Base-by-base conservation (phyloP, 2,329 filamentous ascomycete genomes). In the Chaetoscypha palmicola region DNA sequence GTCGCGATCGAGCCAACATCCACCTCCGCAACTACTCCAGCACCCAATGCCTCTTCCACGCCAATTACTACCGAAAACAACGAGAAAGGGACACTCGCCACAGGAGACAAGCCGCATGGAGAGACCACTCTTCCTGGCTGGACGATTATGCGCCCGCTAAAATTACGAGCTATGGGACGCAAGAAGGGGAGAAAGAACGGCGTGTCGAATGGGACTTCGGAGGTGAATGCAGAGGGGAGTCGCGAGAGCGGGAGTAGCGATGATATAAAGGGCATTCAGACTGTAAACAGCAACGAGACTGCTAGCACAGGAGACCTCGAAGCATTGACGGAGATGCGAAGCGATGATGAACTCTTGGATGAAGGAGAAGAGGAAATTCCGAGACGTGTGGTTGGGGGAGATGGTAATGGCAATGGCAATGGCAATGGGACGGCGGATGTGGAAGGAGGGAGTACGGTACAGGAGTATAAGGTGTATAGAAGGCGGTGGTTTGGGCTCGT, bases 401-500 rank as follows among this genome's bases (percentile, higher is more conserved):
- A 34, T 16, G 40, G 38, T 12, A 33, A 34, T 24, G 46, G 23
- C 5, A 42, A 34, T 5, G 30, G 34, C 10, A 38, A 35, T 16
- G 38, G 35, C 8, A 32, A 34, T 23, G 46, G 26, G 8, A 41
- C 32, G 3, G 30, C 31, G 20, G 20, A n/a, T 33, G 38, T 19
- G 20, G 45, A 24, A 16, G 39, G 37, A 10, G 43, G 36, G 20
- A 36, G 34, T 40, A 44, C 39, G 32, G 39, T 35, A n/a, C n/a
- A n/a, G 3, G 55, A 53, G 43, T 77, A 71, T 56, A 70, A 64
- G 50, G 75, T 84, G 17, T 97, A 97, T 63, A 91, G 85, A 66
- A 77, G 88, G 59, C 77, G 92, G 34, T 98, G 88, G 81, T 86
- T 95, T 62, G 92, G 92, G 1, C 70, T 98, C 40, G 67, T 77